phyloP scores from a whole-genome alignment of 805 yeast genomes.

The Wickerhamiella azymoides region DNA sequence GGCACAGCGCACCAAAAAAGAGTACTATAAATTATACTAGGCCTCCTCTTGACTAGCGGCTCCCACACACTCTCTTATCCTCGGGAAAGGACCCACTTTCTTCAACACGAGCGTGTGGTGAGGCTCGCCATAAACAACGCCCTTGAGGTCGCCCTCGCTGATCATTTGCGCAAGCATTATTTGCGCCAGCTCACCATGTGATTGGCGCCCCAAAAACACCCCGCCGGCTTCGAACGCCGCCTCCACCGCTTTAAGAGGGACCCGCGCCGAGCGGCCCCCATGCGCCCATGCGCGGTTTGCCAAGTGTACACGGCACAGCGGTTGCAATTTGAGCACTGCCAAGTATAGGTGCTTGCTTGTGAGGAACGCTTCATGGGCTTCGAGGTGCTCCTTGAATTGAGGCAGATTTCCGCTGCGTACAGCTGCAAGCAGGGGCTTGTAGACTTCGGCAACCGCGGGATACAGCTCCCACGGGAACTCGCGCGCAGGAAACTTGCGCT shows the following conservation, averaged over 20 bases:
- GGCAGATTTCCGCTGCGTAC: conserved; percentile 11
- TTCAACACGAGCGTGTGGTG: conserved; percentile 15
- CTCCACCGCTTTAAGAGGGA: conserved; percentile 9
- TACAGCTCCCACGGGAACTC: conserved; percentile 11
- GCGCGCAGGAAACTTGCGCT: conserved; percentile 10
- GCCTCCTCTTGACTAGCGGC: too few species aligned
- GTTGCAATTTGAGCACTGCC: conserved; percentile 10
- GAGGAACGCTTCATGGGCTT: conserved; percentile 4
- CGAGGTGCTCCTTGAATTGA: conserved; percentile 3
- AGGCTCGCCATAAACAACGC: conserved; percentile 15
- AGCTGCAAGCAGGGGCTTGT: conserved; percentile 10
- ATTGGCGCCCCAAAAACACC: neutral
- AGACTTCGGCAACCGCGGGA: conserved; percentile 11
- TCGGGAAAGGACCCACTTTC: conserved; percentile 17
- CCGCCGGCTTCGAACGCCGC: neutral
- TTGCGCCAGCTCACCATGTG: conserved; percentile 11
- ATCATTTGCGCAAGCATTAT: conserved; percentile 15
- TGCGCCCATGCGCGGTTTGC: conserved; percentile 13
- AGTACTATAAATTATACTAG: too few species aligned
- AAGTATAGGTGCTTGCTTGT: conserved; percentile 13
- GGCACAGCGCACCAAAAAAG: too few species aligned
- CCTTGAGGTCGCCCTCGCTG: conserved; percentile 15
- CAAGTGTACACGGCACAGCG: conserved; percentile 11
- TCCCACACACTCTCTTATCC: neutral
- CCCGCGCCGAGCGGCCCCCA: conserved; percentile 11